Conservation (phyloP, 1,284 basidiomycete species). For the Moesziomyces sp. region DNA sequence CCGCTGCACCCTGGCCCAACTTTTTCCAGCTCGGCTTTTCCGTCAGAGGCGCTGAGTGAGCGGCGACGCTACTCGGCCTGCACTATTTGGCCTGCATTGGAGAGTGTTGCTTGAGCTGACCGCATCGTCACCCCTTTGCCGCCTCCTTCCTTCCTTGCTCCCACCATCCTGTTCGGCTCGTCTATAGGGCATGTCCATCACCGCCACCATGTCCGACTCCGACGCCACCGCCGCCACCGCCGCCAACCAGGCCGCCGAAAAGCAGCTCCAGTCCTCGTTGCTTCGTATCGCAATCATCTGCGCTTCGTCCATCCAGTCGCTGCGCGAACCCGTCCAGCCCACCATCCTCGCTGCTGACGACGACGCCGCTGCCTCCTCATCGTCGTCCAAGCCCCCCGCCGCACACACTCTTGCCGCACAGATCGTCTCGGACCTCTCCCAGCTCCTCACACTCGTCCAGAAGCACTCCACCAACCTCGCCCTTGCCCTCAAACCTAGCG, state of each 20-base stretch:
- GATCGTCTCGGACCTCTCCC: constrained; percentile 46
- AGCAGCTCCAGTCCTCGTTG: constrained; percentile 54
- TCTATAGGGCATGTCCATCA: background rate
- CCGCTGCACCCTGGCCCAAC: too few species aligned
- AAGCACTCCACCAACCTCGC: constrained; percentile 55
- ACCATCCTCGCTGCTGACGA: constrained; percentile 16
- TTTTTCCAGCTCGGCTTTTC: too few species aligned
- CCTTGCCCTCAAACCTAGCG: constrained; percentile 50
- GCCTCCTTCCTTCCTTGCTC: background rate
- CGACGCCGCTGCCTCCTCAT: constrained; percentile 10
- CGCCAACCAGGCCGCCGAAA: constrained; percentile 23
- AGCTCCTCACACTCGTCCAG: constrained; percentile 44
- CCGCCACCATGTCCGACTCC: constrained; percentile 5
- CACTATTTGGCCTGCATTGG: too few species aligned
- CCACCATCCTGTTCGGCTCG: background rate
- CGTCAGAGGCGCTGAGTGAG: too few species aligned
- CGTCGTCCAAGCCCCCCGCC: constrained; percentile 20
- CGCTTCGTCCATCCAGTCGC: constrained; percentile 56
- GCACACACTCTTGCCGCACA: constrained; percentile 41
- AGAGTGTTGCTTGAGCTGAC: too few species aligned
- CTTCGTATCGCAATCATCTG: constrained; percentile 60
- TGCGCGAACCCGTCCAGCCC: constrained; percentile 46
- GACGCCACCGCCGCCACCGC: constrained; percentile 1
- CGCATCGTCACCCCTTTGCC: too few species aligned
- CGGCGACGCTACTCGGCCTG: too few species aligned